Base-by-base conservation (phyloP, 148 eudicot species). In the Amaranthus hypochondriacus region DNA sequence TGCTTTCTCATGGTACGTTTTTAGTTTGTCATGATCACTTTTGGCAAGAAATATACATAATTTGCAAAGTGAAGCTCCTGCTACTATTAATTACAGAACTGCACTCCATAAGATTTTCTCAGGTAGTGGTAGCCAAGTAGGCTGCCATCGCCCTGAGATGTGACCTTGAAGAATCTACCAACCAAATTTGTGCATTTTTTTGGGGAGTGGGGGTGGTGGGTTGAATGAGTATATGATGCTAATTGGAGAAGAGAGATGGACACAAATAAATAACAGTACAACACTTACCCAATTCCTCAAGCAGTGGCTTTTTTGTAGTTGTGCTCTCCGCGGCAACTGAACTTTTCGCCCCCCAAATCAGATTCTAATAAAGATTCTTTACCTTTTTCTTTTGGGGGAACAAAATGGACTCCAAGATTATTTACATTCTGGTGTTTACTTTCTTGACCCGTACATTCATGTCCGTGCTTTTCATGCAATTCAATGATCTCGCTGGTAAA, bases 401-500 rank as follows among this genome's bases (percentile, higher is more conserved):
- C 71, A 80, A 84, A 81, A 79, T 72, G 81, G 70, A 76, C 77
- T 57, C 79, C 83, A 62, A 86, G 71, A 56, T 81, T 80, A 66
- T 64, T 53, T 52, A 70, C 51, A 68, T 81, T 84, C 63, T 81
- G 78, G 57, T 74, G 76, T 72, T 68, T 66, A 68, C 74, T 50
- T 11, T 51, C 79, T 62, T 63, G 60, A 72, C 50, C 47, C 11
- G 43, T 62, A 28, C 68, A 39, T 79, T 83, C 83, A 42, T 73
- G 76, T 76, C 81, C 85, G 57, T 85, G 86, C 65, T 84, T 86
- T 64, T 81, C 93, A 76, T 90, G 93, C 57, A 76, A 71, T 76
- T 88, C 92, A 56, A 95, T 87, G 74, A 95, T 90, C 77, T 95
- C 97, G 60, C 96, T 92, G 0, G 98, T 95, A 77, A 95, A 95